phyloP scores from a whole-genome alignment of 305 asterid genomes.

The Fraxinus dipetala region DNA sequence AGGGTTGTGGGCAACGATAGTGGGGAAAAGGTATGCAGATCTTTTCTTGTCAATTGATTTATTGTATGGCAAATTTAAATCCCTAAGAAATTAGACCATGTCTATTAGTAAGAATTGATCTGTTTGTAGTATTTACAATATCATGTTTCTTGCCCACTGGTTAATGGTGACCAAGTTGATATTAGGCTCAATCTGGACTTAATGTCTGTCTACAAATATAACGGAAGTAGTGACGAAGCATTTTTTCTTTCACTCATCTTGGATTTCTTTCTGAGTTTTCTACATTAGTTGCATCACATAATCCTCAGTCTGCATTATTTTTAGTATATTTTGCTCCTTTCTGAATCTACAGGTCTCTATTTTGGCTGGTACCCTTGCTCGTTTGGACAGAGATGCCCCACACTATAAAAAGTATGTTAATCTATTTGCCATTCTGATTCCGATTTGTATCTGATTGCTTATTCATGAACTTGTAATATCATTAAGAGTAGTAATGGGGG shows the following conservation, averaged over 20 bases:
- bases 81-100: neutral
- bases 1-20: slow-evolving; percentile 99
- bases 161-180: slow-evolving; percentile 3
- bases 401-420: slow-evolving; percentile 75
- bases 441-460: slow-evolving; percentile 14
- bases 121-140: neutral
- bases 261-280: neutral
- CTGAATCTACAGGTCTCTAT: slow-evolving; percentile 76
- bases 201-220: neutral
- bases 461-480: slow-evolving; percentile 14
- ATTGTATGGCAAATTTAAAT: slow-evolving; percentile 9
- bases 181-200: slow-evolving; percentile 15
- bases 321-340: slow-evolving; percentile 21
- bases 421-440: slow-evolving; percentile 19
- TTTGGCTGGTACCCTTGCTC: slow-evolving; percentile 98
- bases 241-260: neutral
- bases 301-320: neutral
- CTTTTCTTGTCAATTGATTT: slow-evolving; percentile 3
- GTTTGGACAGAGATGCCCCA: slow-evolving; percentile 98
- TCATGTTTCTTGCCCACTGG: slow-evolving; percentile 1
- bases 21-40: slow-evolving; percentile 85
- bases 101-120: slow-evolving; percentile 5
- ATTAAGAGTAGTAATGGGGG: slow-evolving; percentile 9
- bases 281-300: neutral
- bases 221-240: neutral